These are phyloP conservation scores for Yamadazyma dendronema DNA, from an alignment of 1,139 yeast species.

Conservation along the genomic window DNA sequence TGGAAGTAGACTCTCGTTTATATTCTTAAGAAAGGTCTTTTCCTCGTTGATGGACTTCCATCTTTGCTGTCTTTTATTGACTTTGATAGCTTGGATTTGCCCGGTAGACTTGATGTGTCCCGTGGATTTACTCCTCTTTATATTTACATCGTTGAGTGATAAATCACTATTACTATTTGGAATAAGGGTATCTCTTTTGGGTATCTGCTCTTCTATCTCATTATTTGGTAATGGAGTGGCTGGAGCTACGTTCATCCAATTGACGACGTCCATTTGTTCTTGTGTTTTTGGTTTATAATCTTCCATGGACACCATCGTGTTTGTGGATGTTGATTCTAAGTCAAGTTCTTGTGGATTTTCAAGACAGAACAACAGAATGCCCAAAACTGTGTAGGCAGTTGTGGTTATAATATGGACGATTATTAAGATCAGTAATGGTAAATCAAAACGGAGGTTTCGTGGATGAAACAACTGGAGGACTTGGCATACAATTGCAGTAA, in stretches of 20 bases:
- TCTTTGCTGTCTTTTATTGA: conserved; percentile 20
- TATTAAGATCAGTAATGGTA: conserved; percentile 4
- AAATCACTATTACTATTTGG: conserved; percentile 15
- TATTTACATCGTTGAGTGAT: conserved; percentile 5
- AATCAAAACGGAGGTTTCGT: not conserved
- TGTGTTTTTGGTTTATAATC: not conserved
- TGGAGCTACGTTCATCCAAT: conserved; percentile 15
- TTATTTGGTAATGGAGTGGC: not conserved
- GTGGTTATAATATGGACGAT: conserved; percentile 4
- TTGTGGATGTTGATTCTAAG: conserved; percentile 1
- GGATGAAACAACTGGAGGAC: conserved; percentile 6
- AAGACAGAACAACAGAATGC: conserved; percentile 2
- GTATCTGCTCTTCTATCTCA: not conserved
- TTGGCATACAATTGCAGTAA: conserved; percentile 5
- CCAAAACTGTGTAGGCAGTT: conserved; percentile 3
- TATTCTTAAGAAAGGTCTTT: conserved; percentile 27
- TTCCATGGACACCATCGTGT: not conserved
- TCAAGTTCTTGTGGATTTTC: not conserved
- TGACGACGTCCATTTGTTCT: conserved; percentile 8
- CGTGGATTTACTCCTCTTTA: conserved; percentile 26
- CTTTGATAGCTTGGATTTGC: conserved; percentile 11
- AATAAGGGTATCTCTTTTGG: conserved; percentile 14
- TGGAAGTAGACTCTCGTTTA: conserved; percentile 35
- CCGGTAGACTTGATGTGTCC: conserved; percentile 11
- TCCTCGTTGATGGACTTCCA: conserved; percentile 36